Percentiles rank a stretch among this genome's conserved stretches.
phyloP scores from a whole-genome alignment of 495 filamentous ascomycete genomes.

The Aspergillus avenaceus region DNA sequence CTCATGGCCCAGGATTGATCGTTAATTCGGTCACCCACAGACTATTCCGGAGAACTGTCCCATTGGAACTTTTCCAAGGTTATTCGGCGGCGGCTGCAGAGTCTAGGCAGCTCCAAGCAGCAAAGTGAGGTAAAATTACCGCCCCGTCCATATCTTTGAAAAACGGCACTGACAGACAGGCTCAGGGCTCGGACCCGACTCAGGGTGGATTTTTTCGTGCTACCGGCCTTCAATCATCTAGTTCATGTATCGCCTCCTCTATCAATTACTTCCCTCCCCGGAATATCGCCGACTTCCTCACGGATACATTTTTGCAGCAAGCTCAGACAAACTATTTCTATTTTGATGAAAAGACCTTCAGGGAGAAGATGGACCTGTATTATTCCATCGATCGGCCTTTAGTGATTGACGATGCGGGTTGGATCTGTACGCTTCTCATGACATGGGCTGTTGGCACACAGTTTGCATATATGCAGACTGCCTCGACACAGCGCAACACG shows the following conservation, averaged over 20 bases:
- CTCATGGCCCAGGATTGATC: background rate
- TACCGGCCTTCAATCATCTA: constrained; percentile 11
- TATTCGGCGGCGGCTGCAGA: constrained; percentile 10
- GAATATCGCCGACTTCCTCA: constrained; percentile 11
- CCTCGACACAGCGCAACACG: background rate
- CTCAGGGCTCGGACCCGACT: background rate
- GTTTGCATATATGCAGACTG: constrained; percentile 17
- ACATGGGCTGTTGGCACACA: constrained; percentile 18
- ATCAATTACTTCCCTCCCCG: constrained; percentile 10
- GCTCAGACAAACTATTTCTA: constrained; percentile 16
- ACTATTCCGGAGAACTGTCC: constrained; percentile 13
- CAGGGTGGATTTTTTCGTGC: constrained; percentile 8
- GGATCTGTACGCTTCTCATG: constrained; percentile 21
- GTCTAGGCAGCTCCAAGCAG: no score
- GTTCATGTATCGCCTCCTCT: constrained; percentile 6
- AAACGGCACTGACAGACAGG: background rate
- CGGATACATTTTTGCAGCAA: constrained; percentile 9
- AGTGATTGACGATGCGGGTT: constrained; percentile 13
- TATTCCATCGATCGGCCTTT: constrained; percentile 4
- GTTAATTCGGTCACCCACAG: background rate
- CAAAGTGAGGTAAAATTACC: no score
- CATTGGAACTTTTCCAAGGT: constrained; percentile 16
- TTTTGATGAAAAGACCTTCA: constrained; percentile 11
- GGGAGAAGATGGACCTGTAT: constrained; percentile 10
- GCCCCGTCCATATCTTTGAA: background rate